phyloP scores from a whole-genome alignment of 768 basidiomycete genomes.

The Cystobasidium ongulense region DNA sequence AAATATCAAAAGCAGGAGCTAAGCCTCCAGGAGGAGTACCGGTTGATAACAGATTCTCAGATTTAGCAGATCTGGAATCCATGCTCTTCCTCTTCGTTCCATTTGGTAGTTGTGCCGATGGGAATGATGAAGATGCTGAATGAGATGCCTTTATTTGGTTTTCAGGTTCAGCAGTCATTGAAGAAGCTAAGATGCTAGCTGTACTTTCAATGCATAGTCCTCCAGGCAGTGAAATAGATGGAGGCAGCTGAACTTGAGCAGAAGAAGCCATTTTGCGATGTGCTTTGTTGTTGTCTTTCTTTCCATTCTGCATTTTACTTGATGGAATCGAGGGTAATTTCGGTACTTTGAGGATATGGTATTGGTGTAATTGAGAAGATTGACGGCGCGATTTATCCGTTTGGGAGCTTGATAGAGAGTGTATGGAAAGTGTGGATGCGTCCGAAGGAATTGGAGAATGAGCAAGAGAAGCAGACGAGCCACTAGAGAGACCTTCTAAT shows the following conservation, averaged over 20 bases:
- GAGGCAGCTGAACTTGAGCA: neutral
- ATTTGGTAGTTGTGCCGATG: neutral
- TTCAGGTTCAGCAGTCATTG: neutral
- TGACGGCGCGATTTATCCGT: neutral
- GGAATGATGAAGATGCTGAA: too few relatives aligned
- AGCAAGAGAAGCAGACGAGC: neutral
- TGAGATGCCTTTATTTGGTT: neutral
- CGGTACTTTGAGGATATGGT: neutral
- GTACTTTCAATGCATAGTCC: constrained; percentile 8
- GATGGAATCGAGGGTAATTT: neutral
- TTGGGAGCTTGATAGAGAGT: neutral
- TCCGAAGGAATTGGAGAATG: neutral
- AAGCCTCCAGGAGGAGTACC: neutral
- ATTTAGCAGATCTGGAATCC: neutral
- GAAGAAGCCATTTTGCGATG: neutral
- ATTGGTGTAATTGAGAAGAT: neutral
- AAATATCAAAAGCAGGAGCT: constrained; percentile 1
- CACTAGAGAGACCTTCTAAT: neutral
- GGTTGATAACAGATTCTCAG: neutral
- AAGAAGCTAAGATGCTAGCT: neutral
- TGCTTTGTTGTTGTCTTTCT: neutral
- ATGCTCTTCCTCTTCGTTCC: neutral
- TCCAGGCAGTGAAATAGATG: neutral
- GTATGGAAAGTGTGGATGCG: neutral
- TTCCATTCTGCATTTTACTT: neutral